These are phyloP conservation scores for Venturia pyrina DNA, from an alignment of 2,329 filamentous ascomycete species.

Conservation along the genomic window DNA sequence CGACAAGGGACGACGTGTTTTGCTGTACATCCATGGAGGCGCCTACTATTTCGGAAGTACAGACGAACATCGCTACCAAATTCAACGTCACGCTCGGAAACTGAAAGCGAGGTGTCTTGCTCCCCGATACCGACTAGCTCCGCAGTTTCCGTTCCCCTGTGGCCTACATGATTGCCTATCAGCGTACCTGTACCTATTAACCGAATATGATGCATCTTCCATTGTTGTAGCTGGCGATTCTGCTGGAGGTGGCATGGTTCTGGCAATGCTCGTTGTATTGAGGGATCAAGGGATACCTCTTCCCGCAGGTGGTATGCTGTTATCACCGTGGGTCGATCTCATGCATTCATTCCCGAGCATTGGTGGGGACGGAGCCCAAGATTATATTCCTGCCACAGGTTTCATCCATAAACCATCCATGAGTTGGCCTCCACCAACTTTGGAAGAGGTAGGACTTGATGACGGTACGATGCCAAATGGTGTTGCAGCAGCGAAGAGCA, in stretches of 20 bases:
- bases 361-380: constrained; percentile 58
- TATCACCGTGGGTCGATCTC: constrained; percentile 93
- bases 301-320: constrained; percentile 79
- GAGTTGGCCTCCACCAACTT: constrained; percentile 87
- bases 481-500: constrained; percentile 14
- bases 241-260: constrained; percentile 81
- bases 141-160: constrained; percentile 93
- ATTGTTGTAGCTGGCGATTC: constrained; percentile 89
- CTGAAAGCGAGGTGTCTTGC: constrained; percentile 83
- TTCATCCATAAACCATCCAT: constrained; percentile 84
- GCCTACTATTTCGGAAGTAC: constrained; percentile 94
- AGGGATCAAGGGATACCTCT: constrained; percentile 75
- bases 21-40: constrained; percentile 90
- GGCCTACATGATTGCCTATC: constrained; percentile 83
- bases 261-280: constrained; percentile 67
- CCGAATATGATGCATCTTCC: constrained; percentile 64
- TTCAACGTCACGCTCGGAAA: constrained; percentile 92
- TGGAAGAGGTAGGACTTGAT: constrained; percentile 62
- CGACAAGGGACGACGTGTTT: constrained; percentile 55
- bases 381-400: constrained; percentile 81
- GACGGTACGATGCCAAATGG: constrained; percentile 30
- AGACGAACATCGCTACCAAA: constrained; percentile 95
- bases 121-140: constrained; percentile 73
- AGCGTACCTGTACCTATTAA: constrained; percentile 74
- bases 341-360: constrained; percentile 94